Evolutionary conservation across 2,329 filamentous ascomycete species (phyloP), one percentile per base, ranked within the genome.

Genomic region (Pseudogymnoascus sp.): DNA sequence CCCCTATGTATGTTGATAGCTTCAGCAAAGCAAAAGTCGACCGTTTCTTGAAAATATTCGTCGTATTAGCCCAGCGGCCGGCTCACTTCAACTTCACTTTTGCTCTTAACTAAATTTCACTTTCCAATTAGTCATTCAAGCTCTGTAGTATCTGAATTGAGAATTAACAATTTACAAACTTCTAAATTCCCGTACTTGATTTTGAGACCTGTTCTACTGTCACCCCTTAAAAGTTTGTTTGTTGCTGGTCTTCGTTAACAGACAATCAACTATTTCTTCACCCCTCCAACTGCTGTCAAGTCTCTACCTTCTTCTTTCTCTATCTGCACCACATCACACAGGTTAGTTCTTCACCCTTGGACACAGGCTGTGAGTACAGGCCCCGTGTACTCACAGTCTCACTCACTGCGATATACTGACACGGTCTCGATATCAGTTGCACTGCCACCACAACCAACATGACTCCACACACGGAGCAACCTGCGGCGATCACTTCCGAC

Each of bases 391-490:
- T 6, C 40, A 14, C 40, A 43, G n/a, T 23, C 42, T 3, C 11
- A 2, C 1, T 4, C 18, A 28, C 7, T 31, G 14, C 11, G 14
- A 18, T 18, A 53, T 31, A 18, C 25, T 31, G 11, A 53, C 25
- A 31, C 25, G n/a, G 23, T 18, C 28, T 3, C 3, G 49, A 56
- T 56, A 28, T 36, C 49, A 56, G 28, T 14, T 56, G 28, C 49
- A 56, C 49, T 34, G 49, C 49, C 28, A 56, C 49, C 28, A 56
- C 49, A 56, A 34, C 28, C 28, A 36, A 56, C n/a, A 34, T 36
- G 49, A 34, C 16, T 56, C 28, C 49, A 34, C 49, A 4, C 9
- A 9, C 16, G 2, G 28, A 56, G 49, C 11, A 56, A 56, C 49
- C 49, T 56, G 11, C 49, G 11, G 5, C 49, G n/a, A 56, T 21